Conservation (phyloP, 1,284 basidiomycete genomes). For the Rhodofomes roseus region DNA sequence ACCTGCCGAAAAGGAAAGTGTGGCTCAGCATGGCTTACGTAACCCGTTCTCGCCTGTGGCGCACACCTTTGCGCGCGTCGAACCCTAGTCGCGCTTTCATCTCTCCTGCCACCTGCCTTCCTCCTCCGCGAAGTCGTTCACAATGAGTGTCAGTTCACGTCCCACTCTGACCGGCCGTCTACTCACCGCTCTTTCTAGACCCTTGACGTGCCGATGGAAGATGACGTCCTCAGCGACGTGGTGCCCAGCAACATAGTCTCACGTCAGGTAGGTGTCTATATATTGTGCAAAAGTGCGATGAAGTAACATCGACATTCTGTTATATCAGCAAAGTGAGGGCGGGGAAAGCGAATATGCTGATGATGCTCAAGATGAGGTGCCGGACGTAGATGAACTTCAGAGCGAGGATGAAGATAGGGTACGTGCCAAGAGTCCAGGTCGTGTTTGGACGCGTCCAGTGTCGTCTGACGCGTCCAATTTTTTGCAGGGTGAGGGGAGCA, state of each 20-base stretch:
- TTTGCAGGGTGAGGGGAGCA: slow-evolving; percentile 25
- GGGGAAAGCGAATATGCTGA: slow-evolving; percentile 63
- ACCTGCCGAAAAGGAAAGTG: background rate
- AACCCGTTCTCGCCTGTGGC: background rate
- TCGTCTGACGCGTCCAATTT: slow-evolving; percentile 2
- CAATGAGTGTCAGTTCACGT: background rate
- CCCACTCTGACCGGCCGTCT: background rate
- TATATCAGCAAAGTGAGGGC: slow-evolving; percentile 74
- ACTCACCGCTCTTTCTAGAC: background rate
- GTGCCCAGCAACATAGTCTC: slow-evolving; percentile 82
- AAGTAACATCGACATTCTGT: slow-evolving; percentile 37
- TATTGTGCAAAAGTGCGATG: slow-evolving; percentile 57
- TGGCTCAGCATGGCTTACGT: background rate
- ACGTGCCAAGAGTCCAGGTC: slow-evolving; percentile 12
- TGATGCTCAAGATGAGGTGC: slow-evolving; percentile 33
- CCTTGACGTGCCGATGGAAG: slow-evolving; percentile 41
- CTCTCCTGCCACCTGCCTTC: background rate
- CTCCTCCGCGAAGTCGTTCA: background rate
- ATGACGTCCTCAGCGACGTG: slow-evolving; percentile 77
- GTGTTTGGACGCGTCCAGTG: slow-evolving; percentile 14
- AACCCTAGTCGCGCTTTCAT: background rate
- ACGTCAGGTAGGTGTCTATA: slow-evolving; percentile 64
- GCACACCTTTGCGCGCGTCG: background rate
- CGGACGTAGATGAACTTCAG: slow-evolving; percentile 63
- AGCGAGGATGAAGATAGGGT: slow-evolving; percentile 50